These are phyloP conservation scores for Neospora caninum DNA, from an alignment of 169 alveolate species.

Conservation along the genomic window DNA sequence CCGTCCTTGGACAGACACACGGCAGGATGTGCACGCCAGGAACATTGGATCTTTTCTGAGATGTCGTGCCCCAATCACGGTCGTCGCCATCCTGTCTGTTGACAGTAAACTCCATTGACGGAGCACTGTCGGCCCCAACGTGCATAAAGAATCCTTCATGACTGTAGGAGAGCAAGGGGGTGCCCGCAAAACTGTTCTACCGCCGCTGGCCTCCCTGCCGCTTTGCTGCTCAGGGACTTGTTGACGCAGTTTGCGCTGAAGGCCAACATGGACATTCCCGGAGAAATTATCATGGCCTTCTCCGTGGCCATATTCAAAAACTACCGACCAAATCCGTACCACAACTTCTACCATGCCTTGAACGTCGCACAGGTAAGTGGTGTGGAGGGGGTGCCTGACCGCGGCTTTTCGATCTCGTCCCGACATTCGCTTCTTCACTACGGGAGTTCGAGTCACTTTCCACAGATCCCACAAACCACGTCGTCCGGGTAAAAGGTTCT, in stretches of 20 bases:
- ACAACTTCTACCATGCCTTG: slow-evolving; percentile 69
- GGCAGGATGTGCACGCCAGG: not conserved
- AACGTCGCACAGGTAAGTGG: slow-evolving; percentile 62
- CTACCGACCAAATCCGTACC: slow-evolving; percentile 57
- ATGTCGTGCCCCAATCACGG: no score
- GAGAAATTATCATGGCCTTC: slow-evolving; percentile 43
- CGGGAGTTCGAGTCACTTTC: no score
- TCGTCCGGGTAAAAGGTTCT: no score
- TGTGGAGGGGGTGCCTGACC: not conserved
- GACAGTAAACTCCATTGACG: no score
- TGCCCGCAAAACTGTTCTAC: no score
- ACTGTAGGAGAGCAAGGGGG: no score
- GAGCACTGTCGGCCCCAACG: no score
- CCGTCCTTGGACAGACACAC: not conserved
- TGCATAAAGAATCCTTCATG: no score
- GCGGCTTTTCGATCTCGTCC: not conserved
- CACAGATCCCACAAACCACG: no score
- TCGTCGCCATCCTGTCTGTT: no score
- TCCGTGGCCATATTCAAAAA: slow-evolving; percentile 45
- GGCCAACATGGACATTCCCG: slow-evolving; percentile 50
- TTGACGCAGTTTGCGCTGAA: slow-evolving; percentile 32
- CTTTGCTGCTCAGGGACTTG: slow-evolving; percentile 36
- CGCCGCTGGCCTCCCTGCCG: not conserved
- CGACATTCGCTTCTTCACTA: not conserved
- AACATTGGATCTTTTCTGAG: no score